Conservation (phyloP, 1,139 yeast genomes). For the Lizanozyma gosingica region DNA sequence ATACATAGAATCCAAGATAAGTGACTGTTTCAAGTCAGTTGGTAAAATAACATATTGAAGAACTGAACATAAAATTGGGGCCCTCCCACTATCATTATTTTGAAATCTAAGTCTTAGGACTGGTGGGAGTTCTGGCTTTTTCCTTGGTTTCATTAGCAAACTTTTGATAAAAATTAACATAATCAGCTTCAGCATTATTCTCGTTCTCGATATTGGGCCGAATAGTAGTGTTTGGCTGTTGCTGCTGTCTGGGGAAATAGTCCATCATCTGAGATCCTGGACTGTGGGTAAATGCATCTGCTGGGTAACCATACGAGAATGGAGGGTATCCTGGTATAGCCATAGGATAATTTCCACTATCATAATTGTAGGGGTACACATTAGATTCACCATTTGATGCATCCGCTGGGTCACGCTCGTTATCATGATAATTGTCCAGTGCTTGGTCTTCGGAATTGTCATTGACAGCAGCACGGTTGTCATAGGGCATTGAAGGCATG, state of each 20-base stretch:
- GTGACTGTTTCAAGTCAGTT: no score
- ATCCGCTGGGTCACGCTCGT: not conserved
- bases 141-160: not conserved
- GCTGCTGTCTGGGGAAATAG: slow-evolving; percentile 64
- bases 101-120: no score
- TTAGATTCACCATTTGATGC: not conserved
- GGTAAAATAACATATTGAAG: no score
- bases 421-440: not conserved
- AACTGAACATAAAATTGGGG: no score
- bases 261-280: slow-evolving; percentile 74
- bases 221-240: slow-evolving; percentile 22
- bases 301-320: slow-evolving; percentile 2
- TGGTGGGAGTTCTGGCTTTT: no score
- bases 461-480: no score
- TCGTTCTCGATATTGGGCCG: no score
- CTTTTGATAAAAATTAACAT: not conserved
- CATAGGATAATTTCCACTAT: slow-evolving; percentile 1
- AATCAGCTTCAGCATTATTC: not conserved
- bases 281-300: slow-evolving; percentile 20
- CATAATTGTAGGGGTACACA: slow-evolving; percentile 1
- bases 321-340: slow-evolving; percentile 1
- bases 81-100: no score
- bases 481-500: slow-evolving; percentile 1
- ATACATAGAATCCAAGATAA: no score
- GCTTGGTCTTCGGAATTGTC: no score